Percentiles rank a stretch among this genome's conserved stretches.
These are phyloP conservation scores for Stephanodiscus triporus DNA, from an alignment of 108 stramenopile genomes.

Conservation along the genomic window DNA sequence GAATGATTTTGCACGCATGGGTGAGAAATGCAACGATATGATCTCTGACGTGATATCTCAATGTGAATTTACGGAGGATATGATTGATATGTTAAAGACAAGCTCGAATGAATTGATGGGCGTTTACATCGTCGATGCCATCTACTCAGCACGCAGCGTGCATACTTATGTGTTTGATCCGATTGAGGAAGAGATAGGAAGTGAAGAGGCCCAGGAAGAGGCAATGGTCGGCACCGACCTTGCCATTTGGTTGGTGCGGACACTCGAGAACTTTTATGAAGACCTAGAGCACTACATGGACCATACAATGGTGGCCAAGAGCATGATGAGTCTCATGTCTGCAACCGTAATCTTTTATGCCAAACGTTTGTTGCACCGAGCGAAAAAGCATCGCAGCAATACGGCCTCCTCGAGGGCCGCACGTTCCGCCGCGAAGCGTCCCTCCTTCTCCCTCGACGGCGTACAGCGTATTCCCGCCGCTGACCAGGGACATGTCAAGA, in stretches of 20 bases:
- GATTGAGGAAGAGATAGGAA: conserved; percentile 77
- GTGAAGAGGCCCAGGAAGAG: conserved; percentile 68
- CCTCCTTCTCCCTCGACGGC: no score
- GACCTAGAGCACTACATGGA: conserved; percentile 84
- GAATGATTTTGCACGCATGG: conserved; percentile 88
- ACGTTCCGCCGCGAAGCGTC: no score
- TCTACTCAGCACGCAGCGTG: conserved; percentile 79
- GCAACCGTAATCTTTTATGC: conserved; percentile 81
- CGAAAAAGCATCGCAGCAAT: conserved; percentile 59
- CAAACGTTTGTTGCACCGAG: conserved; percentile 62
- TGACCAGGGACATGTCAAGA: no score
- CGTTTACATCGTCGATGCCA: conserved; percentile 80
- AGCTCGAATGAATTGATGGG: conserved; percentile 69
- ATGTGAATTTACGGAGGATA: conserved; percentile 63
- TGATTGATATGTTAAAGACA: conserved; percentile 63
- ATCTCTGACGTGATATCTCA: conserved; percentile 63
- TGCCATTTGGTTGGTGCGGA: conserved; percentile 74
- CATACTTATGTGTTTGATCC: conserved; percentile 85
- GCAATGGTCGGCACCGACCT: conserved; percentile 76
- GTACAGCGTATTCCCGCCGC: no score
- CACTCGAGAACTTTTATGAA: conserved; percentile 85
- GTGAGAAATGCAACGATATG: conserved; percentile 82
- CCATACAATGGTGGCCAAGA: conserved; percentile 85
- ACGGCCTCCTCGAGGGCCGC: no score
- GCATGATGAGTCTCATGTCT: conserved; percentile 75